Evolutionary conservation across 202 grass and related monocot genomes (phyloP).

Genomic region (Setaria viridis): DNA sequence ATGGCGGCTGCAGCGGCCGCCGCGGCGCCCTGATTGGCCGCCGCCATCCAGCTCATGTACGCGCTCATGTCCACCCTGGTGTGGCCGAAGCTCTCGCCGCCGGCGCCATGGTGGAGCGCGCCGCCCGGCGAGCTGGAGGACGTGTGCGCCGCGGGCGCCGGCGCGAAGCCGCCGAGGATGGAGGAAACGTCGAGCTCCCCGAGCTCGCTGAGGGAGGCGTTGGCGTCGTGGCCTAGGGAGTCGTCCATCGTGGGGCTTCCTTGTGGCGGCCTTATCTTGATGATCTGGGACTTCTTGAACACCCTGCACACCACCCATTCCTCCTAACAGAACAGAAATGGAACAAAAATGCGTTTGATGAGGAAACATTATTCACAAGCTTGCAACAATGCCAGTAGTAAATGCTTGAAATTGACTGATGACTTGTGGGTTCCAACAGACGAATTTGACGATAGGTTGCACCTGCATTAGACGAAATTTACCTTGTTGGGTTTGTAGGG

Average conservation of each 20-base stretch:
- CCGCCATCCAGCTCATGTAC: conserved; percentile 64
- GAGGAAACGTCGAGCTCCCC: conserved; percentile 63
- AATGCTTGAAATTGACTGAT: background rate
- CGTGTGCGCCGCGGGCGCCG: conserved; percentile 4
- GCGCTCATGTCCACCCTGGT: conserved; percentile 54
- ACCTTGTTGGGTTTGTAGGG: conserved; percentile 67
- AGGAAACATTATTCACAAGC: background rate
- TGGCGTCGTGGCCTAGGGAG: conserved; percentile 46
- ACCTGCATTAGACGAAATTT: too few relatives aligned
- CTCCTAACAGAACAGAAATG: conserved; percentile 30
- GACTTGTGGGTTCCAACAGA: background rate
- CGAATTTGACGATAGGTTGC: background rate
- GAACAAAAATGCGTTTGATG: background rate
- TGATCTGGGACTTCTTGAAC: conserved; percentile 60
- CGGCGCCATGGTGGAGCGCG: conserved; percentile 12
- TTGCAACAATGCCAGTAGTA: background rate
- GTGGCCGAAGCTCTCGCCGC: conserved; percentile 36
- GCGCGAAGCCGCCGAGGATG: conserved; percentile 45
- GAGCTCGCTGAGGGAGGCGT: conserved; percentile 52
- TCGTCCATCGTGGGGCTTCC: conserved; percentile 44
- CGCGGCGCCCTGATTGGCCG: conserved; percentile 40
- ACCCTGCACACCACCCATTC: conserved; percentile 73
- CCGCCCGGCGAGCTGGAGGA: background rate
- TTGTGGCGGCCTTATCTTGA: conserved; percentile 35
- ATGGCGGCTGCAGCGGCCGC: conserved; percentile 36